These are phyloP conservation scores for Tetrahymena elliotti DNA, from an alignment of 73 alveolate genomes.

Conservation along the genomic window DNA sequence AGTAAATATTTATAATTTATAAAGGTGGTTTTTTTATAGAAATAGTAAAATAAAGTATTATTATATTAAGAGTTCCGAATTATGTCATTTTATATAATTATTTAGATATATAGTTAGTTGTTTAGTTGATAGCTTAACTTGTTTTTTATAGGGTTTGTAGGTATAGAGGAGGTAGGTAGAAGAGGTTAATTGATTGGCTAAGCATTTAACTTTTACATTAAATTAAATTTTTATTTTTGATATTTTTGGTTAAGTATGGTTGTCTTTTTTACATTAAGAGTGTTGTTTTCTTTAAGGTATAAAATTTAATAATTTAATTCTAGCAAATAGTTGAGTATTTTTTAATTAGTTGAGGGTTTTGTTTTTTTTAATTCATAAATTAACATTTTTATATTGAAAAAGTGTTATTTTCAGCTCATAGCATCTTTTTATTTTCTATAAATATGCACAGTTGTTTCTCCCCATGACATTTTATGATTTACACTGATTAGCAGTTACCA, in stretches of 20 bases:
- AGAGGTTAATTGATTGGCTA: too few species aligned
- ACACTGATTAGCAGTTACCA: slow-evolving; percentile 66
- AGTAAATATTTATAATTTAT: not conserved
- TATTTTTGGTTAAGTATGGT: too few species aligned
- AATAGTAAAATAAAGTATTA: not conserved
- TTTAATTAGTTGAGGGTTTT: not conserved
- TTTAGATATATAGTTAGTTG: not conserved
- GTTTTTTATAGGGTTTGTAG: too few species aligned
- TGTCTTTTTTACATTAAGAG: too few species aligned
- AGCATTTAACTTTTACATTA: too few species aligned
- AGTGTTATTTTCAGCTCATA: not conserved
- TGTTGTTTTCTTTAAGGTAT: too few species aligned
- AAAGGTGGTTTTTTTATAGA: not conserved
- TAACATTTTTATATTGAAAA: not conserved
- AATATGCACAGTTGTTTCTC: slow-evolving; percentile 74
- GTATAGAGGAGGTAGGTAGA: too few species aligned
- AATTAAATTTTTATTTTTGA: too few species aligned
- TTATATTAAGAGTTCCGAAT: not conserved
- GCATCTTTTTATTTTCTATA: slow-evolving; percentile 50
- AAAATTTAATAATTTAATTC: too few species aligned
- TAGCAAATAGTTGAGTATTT: too few species aligned
- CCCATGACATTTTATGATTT: slow-evolving; percentile 82
- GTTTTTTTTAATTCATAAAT: not conserved
- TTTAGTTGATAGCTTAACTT: too few species aligned
- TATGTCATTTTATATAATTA: too few species aligned